A percentile compares a stretch with the other conserved stretches of the same genome.
phyloP scores from a whole-genome alignment of 306 rosid genomes.

The Dalbergia oliveri region DNA sequence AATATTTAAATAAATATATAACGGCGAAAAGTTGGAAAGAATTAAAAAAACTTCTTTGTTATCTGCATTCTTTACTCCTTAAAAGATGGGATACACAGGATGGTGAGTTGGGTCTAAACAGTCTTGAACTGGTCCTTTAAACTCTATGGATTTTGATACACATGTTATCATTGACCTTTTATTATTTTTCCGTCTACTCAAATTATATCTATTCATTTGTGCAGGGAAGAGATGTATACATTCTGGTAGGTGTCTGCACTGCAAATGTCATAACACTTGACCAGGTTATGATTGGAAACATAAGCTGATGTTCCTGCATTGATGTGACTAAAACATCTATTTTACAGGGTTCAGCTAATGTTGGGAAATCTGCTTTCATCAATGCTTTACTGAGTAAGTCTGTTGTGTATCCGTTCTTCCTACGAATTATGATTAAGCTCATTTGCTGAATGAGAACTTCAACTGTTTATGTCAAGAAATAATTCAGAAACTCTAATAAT shows the following conservation, averaged over 20 bases:
- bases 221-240: slow-evolving; percentile 96
- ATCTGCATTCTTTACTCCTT: neutral
- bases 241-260: slow-evolving; percentile 72
- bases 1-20: too few species aligned
- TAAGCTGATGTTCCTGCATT: slow-evolving; percentile 33
- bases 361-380: slow-evolving; percentile 97
- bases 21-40: too few species aligned
- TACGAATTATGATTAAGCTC: slow-evolving; percentile 6
- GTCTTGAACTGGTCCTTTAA: neutral
- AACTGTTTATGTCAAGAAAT: neutral
- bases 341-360: slow-evolving; percentile 92
- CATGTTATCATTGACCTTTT: slow-evolving; percentile 24
- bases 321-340: slow-evolving; percentile 32
- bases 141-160: neutral
- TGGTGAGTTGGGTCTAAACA: slow-evolving; percentile 1
- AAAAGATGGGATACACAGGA: slow-evolving; percentile 3
- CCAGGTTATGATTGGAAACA: slow-evolving; percentile 35
- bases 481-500: slow-evolving; percentile 12
- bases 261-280: slow-evolving; percentile 44
- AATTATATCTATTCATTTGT: slow-evolving; percentile 46
- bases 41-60: too few species aligned
- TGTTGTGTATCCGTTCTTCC: slow-evolving; percentile 24
- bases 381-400: slow-evolving; percentile 88
- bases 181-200: slow-evolving; percentile 40
- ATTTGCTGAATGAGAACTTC: neutral